Percentiles rank a stretch among this genome's conserved stretches.
phyloP scores from a whole-genome alignment of 225 moss, liverwort and hornwort species.

The Asterella californica region DNA sequence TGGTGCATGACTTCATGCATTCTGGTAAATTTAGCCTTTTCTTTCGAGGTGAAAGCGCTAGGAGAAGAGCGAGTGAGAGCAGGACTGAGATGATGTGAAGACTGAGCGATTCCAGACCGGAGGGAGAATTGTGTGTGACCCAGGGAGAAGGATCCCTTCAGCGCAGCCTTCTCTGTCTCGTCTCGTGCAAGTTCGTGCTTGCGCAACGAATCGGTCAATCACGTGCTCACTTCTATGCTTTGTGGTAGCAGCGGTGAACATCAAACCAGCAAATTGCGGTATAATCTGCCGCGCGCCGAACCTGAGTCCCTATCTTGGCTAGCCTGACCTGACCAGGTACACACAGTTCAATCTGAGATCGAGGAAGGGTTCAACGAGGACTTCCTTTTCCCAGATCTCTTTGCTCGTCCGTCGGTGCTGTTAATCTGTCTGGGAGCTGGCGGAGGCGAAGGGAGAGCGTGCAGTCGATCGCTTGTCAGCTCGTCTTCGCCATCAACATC shows the following conservation, averaged over 20 bases:
- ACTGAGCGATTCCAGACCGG: not conserved
- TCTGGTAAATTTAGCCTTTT: not conserved
- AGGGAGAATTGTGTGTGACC: not conserved
- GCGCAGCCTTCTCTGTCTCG: not conserved
- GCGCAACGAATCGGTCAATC: conserved; percentile 6
- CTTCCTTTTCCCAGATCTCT: not conserved
- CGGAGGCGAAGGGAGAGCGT: not conserved
- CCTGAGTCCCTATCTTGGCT: not conserved
- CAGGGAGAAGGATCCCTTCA: not conserved
- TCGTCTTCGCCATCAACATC: not conserved
- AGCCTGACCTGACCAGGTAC: not conserved
- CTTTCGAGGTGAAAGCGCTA: not conserved
- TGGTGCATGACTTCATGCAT: not conserved
- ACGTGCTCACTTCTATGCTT: not conserved
- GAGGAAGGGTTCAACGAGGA: not conserved
- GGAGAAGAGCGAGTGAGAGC: not conserved
- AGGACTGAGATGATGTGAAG: not conserved
- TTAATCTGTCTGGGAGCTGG: not conserved
- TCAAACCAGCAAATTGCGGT: not conserved
- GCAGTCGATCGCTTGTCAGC: not conserved
- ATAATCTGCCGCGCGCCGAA: not conserved
- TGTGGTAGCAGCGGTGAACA: not conserved
- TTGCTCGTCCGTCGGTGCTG: not conserved
- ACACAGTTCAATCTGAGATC: not conserved
- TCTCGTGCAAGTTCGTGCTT: conserved; percentile 3